Evolutionary conservation across 2,329 filamentous ascomycete species (phyloP).

Genomic region (Colletotrichum liaoningense): DNA sequence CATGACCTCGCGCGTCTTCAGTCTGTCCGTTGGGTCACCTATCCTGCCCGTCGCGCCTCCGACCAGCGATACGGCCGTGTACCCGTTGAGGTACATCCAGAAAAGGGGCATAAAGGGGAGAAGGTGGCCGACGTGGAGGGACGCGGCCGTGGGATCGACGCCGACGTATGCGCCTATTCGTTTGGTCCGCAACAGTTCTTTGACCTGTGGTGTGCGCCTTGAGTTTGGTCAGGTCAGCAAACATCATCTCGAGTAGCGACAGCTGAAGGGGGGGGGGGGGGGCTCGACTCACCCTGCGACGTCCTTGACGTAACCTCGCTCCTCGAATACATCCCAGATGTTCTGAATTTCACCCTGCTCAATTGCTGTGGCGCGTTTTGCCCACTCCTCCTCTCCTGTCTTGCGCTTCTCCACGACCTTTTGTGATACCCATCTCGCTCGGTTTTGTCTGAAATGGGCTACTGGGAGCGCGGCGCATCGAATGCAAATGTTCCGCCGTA

Average conservation of each 20-base stretch:
- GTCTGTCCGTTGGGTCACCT: slow-evolving; percentile 81
- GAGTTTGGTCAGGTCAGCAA: slow-evolving; percentile 15
- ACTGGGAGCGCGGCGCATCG: slow-evolving; percentile 25
- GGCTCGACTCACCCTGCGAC: slow-evolving; percentile 71
- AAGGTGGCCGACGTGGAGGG: slow-evolving; percentile 84
- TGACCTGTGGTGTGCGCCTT: slow-evolving; percentile 64
- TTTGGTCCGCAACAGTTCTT: slow-evolving; percentile 72
- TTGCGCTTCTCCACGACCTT: slow-evolving; percentile 57
- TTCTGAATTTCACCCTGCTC: slow-evolving; percentile 60
- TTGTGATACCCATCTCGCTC: slow-evolving; percentile 50
- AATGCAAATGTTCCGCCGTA: slow-evolving; percentile 28
- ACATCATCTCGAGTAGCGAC: background rate
- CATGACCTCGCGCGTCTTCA: slow-evolving; percentile 69
- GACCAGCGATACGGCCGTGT: slow-evolving; percentile 73
- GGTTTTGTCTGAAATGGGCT: slow-evolving; percentile 38
- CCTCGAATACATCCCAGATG: slow-evolving; percentile 74
- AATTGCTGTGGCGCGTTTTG: slow-evolving; percentile 58
- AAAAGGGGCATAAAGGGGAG: slow-evolving; percentile 86
- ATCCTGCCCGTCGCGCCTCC: slow-evolving; percentile 82
- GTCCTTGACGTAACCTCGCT: slow-evolving; percentile 80
- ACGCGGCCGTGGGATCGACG: slow-evolving; percentile 84
- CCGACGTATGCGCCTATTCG: slow-evolving; percentile 82
- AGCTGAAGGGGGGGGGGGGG: background rate
- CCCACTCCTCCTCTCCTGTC: slow-evolving; percentile 59
- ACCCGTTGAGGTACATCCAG: slow-evolving; percentile 85